Evolutionary conservation across 208 protist species (phyloP).

Genomic region (Acanthamoeba polyphaga): DNA sequence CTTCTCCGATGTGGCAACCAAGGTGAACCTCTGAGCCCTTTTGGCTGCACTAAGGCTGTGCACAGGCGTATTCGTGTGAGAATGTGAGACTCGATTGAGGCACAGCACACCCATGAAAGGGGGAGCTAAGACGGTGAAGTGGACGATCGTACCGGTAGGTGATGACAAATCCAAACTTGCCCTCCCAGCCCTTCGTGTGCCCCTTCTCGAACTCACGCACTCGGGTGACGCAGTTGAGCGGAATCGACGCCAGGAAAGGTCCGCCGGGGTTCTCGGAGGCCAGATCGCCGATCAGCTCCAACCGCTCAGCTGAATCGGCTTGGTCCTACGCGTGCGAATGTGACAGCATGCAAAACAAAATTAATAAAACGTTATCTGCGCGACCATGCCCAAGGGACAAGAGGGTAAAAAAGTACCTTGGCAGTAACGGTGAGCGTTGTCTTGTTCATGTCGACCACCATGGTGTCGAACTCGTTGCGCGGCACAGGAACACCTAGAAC

Average conservation of each 20-base stretch:
- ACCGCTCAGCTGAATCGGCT: neutral
- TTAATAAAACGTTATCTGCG: too few species aligned
- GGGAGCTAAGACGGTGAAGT: too few species aligned
- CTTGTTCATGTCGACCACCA: neutral
- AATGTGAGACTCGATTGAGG: neutral
- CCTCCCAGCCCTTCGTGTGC: neutral
- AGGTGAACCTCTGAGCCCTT: neutral
- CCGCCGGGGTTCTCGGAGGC: neutral
- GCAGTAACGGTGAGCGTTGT: neutral
- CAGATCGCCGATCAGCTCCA: neutral
- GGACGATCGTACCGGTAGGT: neutral
- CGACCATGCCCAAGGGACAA: too few species aligned
- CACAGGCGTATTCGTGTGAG: neutral
- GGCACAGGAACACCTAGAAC: neutral
- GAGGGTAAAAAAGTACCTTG: neutral
- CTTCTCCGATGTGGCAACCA: neutral
- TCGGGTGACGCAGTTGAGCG: neutral
- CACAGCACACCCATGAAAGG: too few species aligned
- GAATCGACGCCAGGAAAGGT: neutral
- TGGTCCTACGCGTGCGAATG: too few species aligned
- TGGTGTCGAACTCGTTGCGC: neutral
- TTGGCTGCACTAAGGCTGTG: neutral
- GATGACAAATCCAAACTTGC: neutral
- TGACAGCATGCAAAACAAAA: too few species aligned
- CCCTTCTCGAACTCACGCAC: constrained; percentile 3